Base-by-base conservation (phyloP, 225 moss, liverwort and hornwort genomes). In the Lunularia cruciata region DNA sequence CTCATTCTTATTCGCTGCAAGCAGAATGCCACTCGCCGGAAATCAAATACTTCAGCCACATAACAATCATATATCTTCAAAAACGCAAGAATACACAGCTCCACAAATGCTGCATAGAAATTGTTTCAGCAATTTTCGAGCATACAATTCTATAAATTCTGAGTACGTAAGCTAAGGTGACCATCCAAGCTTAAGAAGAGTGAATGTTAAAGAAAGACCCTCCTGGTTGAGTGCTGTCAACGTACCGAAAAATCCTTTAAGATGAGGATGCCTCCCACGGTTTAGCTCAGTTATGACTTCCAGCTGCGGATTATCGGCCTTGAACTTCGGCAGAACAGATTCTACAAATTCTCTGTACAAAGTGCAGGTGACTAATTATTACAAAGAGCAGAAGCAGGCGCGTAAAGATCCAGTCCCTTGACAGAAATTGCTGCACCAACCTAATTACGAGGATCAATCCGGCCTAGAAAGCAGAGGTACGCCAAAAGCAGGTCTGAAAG, bases 1-100 rank as follows among this genome's bases (percentile, higher is more conserved):
- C 74, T 96, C 92, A 60, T 84, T 90, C 69, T 82, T 92, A 70
- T 96, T 96, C 43, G 86, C 95, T 95, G 90, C 72, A 75, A 70
- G n/a, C n/a, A n/a, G n/a, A n/a, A n/a, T n/a, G n/a, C n/a, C n/a
- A n/a, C n/a, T n/a, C n/a, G n/a, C n/a, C n/a, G n/a, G n/a, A n/a
- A n/a, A n/a, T n/a, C n/a, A n/a, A n/a, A n/a, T n/a, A n/a, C n/a
- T n/a, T n/a, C n/a, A n/a, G n/a, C n/a, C n/a, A n/a, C n/a, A n/a
- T n/a, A n/a, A n/a, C n/a, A n/a, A n/a, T n/a, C n/a, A n/a, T n/a
- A n/a, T n/a, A n/a, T n/a, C n/a, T n/a, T n/a, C n/a, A n/a, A n/a
- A n/a, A n/a, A n/a, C n/a, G n/a, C n/a, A n/a, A n/a, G n/a, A n/a
- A n/a, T n/a, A n/a, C n/a, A n/a, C n/a, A n/a, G n/a, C n/a, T n/a